Evolutionary conservation across 306 rosid genomes (phyloP), one percentile per base, ranked within the genome.

Genomic region (Glycyrrhiza uralensis): DNA sequence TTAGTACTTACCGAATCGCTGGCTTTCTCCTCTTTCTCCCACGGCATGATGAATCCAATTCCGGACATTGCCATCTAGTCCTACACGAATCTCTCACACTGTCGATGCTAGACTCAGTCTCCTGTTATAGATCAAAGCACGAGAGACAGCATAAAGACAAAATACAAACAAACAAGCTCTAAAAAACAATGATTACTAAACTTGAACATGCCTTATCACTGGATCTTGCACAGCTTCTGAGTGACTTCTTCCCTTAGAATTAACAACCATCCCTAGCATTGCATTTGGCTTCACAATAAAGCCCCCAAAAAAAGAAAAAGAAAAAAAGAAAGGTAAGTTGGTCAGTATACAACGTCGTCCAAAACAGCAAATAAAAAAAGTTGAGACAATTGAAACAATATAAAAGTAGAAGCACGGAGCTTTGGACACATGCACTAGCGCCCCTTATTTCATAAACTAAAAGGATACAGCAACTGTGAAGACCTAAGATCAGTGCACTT

Each of bases 1-100:
- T 70, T 66, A 76, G 76, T 68, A 92, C 96, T 92, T 88, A 90
- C 98, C 94, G 68, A 81, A 65, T 69, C 68, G 84, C 86, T 89
- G 88, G 90, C 88, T 83, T 90, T 83, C 84, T 59, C 76, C 59
- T 49, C 69, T 61, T 64, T 45, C 55, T 14, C n/a, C 57, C 36
- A 28, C 26, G 1, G 54, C 61, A 11, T n/a, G 29, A 51, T 30
- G n/a, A 10, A 9, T 66, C 65, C 46, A 24, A 2, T 20, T 13
- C 12, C 5, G 14, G 8, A 30, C 36, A 14, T 19, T 22, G 23
- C 14, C 20, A n/a, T 6, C 42, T 22, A 11, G 36, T 70, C 44
- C 66, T 22, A 38, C 45, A 26, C n/a, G n/a, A 17, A 54, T 71
- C 60, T 46, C 57, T 91, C 76, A 86, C 7, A 81, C 90, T 6